Percentiles rank a stretch among this genome's conserved stretches.
Conservation (phyloP, 495 filamentous ascomycete genomes). For the Penicillium fimorum region DNA sequence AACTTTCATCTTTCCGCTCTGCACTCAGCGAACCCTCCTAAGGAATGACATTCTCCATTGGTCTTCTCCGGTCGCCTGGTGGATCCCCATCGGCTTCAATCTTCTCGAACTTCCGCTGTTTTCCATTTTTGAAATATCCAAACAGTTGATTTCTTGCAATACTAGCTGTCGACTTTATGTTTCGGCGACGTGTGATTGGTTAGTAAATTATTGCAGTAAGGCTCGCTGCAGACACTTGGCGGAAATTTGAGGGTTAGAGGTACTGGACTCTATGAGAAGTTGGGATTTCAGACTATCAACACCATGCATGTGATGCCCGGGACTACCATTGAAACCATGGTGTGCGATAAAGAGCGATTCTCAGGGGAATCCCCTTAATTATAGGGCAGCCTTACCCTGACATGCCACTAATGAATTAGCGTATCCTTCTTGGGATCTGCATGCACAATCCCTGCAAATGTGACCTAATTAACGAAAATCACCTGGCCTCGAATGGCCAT, state of each 20-base stretch:
- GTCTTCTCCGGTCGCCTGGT: constrained; percentile 18
- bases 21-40: constrained; percentile 7
- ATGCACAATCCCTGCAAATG: background rate
- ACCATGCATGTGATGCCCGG: background rate
- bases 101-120: constrained; percentile 5
- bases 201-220: constrained; percentile 25
- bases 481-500: background rate
- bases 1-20: background rate
- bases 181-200: constrained; percentile 29
- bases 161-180: constrained; percentile 23
- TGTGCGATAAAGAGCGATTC: background rate
- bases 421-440: background rate
- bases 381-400: background rate
- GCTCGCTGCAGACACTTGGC: constrained; percentile 20
- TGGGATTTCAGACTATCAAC: constrained; percentile 12
- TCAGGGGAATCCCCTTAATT: background rate
- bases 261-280: constrained; percentile 7
- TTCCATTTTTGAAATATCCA: constrained; percentile 7
- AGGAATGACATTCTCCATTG: constrained; percentile 3
- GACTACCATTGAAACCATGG: constrained; percentile 10
- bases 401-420: background rate
- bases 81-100: constrained; percentile 8
- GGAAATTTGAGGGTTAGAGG: constrained; percentile 7
- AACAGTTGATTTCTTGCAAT: constrained; percentile 21
- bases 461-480: background rate